Conservation (phyloP, 257 asterid species). For the Rehmannia glutinosa region DNA sequence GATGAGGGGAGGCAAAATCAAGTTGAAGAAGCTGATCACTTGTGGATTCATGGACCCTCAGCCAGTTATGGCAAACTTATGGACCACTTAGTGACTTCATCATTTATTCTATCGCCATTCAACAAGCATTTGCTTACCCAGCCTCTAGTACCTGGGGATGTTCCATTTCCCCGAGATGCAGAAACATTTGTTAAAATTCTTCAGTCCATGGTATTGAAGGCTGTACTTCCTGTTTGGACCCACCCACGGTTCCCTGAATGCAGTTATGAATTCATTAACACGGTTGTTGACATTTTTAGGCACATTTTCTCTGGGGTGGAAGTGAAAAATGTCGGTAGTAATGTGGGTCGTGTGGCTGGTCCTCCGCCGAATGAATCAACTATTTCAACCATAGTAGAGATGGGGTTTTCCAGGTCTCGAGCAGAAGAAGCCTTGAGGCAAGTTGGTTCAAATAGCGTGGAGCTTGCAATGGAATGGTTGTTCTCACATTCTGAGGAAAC, state of each 20-base stretch:
- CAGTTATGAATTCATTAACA: slow-evolving; percentile 71
- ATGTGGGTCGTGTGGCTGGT: slow-evolving; percentile 62
- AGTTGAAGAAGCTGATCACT: slow-evolving; percentile 49
- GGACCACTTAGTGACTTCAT: slow-evolving; percentile 94
- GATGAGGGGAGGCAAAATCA: slow-evolving; percentile 82
- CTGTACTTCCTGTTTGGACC: slow-evolving; percentile 88
- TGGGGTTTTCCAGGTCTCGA: slow-evolving; percentile 89
- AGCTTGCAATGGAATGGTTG: slow-evolving; percentile 98
- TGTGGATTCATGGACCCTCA: slow-evolving; percentile 75
- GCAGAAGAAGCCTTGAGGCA: slow-evolving; percentile 97
- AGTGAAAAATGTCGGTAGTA: slow-evolving; percentile 54
- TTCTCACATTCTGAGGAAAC: slow-evolving; percentile 91
- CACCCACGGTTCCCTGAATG: slow-evolving; percentile 87
- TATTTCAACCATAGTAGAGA: slow-evolving; percentile 78
- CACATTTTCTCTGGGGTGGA: slow-evolving; percentile 89
- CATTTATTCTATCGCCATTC: slow-evolving; percentile 75
- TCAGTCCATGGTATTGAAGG: slow-evolving; percentile 88
- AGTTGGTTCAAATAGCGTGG: slow-evolving; percentile 94
- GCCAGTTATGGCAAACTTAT: slow-evolving; percentile 87
- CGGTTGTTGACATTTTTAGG: slow-evolving; percentile 63
- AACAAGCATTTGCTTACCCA: slow-evolving; percentile 87
- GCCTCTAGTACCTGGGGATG: slow-evolving; percentile 77
- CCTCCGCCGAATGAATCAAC: slow-evolving; percentile 82
- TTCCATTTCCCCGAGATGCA: slow-evolving; percentile 81
- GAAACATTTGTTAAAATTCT: slow-evolving; percentile 85